Evolutionary conservation across 768 basidiomycete species (phyloP), one percentile per base, ranked within the genome.

Genomic region (Lactarius vividus): DNA sequence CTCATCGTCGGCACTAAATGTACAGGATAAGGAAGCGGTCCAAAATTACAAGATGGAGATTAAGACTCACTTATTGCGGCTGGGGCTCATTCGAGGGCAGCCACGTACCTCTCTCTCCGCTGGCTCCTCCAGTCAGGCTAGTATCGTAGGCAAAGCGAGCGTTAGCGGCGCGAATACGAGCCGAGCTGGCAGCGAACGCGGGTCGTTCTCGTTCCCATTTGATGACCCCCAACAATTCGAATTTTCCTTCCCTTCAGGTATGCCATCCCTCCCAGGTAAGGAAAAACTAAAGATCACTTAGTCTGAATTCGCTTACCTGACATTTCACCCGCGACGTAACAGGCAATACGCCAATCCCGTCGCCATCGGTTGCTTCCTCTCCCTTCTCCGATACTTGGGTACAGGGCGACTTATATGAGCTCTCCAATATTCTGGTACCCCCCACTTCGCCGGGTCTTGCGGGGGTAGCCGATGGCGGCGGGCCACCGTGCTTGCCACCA

Each of bases 41-140:
- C 89, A 92, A 71, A 83, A 81, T 56, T 93, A 92, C 81, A 92
- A 92, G 76, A 89, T 88, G 23, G 83, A 85, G 66, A 93, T 94
- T 76, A 94, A 92, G 76, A 84, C 88, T 37, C 88, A 92, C 73
- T 81, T 93, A 62, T 87, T 88, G 49, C 81, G 85, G 68, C 86
- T 86, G 53, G 90, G 90, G 67, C 84, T 91, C 73, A 92, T 93
- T 70, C 88, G 91, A 39, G 91, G 91, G 49, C 90, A 92, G 73
- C 91, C 90, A 16, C 86, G 89, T 26, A 78, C 87, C 6, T 68
- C 69, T 56, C 82, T 84, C 64, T 79, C 83, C 64, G 71, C 81
- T 20, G 57, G 52, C 61, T 78, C 80, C 68, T 75, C 79, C 54
- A 66, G 72, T 0, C 70, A 74, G 39, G 64, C 72, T 55, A 55